Base-by-base conservation (phyloP, 306 rosid species). In the Medicago ruthenica region DNA sequence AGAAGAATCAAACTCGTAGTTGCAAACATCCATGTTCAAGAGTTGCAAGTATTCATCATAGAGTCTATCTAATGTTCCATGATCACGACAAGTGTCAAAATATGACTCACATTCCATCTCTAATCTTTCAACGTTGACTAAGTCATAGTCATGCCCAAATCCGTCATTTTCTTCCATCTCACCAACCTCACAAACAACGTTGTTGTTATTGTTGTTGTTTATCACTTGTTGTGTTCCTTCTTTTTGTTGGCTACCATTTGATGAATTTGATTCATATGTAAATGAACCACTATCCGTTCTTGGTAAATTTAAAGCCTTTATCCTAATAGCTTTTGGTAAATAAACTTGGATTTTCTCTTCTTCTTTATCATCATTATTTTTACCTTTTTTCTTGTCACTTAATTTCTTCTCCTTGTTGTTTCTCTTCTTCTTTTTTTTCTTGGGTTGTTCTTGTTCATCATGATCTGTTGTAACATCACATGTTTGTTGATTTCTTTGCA, bases 1-100 rank as follows among this genome's bases (percentile, higher is more conserved):
- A 18, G 86, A 78, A 50, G 84, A 78, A 50, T 83, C 92, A 42
- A 88, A 78, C 27, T 89, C 86, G 34, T 57, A 74, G 69, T 85
- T 84, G 53, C 8, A 22, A 22, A 12, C 84, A 1, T 86, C 88
- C 24, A 73, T 65, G 62, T 81, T 87, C 65, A 91, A 70, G n/a
- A 91, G 84, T 73, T 89, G 89, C 17, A 80, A 85, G n/a, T 89
- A 91, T 50, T 91, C 97, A 39, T 89, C 91, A 24, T 89, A 91
- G 0, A 91, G 76, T 63, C 79, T 79, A 68, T 89, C 88, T 42
- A 91, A 54, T 0, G 73, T 50, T 40, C 77, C 73, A 40, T 67
- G 31, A 22, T 73, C 67, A 34, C 70, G 40, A 65, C 70, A 66
- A 16, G 78, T 45, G 0, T 80, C 63, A 17, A 64, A 55, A 75